Conservation (phyloP, 805 yeast species). For the Kuraishia molischiana region DNA sequence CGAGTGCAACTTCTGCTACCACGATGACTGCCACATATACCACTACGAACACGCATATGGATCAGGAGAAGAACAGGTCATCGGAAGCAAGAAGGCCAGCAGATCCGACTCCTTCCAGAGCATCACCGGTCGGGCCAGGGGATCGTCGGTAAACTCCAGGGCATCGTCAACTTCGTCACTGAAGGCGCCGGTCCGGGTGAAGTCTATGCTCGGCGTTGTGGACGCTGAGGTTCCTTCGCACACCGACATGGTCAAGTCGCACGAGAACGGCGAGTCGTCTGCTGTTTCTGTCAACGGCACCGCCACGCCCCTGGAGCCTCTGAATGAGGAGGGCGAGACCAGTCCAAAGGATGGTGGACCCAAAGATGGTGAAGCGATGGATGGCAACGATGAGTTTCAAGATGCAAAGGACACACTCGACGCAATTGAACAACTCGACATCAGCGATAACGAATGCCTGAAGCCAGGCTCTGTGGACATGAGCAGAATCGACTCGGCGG, state of each 20-base stretch:
- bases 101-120: neutral
- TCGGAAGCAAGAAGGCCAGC: neutral
- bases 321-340: neutral
- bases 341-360: neutral
- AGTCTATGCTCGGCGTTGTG: slow-evolving; percentile 3
- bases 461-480: neutral
- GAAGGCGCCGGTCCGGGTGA: slow-evolving; percentile 1
- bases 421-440: neutral
- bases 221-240: neutral
- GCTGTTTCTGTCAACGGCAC: neutral
- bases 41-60: neutral
- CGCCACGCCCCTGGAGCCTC: neutral
- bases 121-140: neutral
- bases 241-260: neutral
- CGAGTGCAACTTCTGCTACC: slow-evolving; percentile 13
- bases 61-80: neutral
- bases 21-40: slow-evolving; percentile 2
- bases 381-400: neutral
- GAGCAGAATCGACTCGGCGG: neutral
- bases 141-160: neutral
- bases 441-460: neutral
- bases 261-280: neutral
- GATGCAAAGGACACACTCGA: neutral
- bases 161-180: neutral
- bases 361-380: neutral